phyloP scores from a whole-genome alignment of 768 basidiomycete species.

The Austroboletus festivus region DNA sequence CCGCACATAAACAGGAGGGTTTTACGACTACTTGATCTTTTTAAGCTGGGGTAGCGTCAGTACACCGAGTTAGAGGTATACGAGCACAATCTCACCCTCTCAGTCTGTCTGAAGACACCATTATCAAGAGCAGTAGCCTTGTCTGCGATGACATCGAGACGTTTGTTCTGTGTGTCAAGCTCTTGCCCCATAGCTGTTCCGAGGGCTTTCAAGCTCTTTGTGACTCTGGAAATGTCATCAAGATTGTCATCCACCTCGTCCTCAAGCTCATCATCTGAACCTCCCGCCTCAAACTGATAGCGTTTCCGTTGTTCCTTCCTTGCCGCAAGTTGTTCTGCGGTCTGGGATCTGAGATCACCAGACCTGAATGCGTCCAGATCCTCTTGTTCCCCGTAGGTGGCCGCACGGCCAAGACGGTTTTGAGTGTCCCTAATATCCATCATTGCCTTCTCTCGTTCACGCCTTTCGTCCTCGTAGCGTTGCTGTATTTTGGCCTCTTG shows the following conservation, averaged over 20 bases:
- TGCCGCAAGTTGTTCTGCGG: slow-evolving; percentile 48
- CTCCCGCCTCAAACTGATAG: slow-evolving; percentile 89
- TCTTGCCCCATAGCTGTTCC: slow-evolving; percentile 85
- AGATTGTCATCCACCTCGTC: slow-evolving; percentile 92
- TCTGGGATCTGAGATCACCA: slow-evolving; percentile 41
- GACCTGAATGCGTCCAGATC: slow-evolving; percentile 42
- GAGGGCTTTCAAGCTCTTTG: slow-evolving; percentile 74
- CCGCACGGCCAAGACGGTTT: slow-evolving; percentile 75
- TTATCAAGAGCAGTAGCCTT: slow-evolving; percentile 78
- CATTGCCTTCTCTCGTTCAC: slow-evolving; percentile 82
- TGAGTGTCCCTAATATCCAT: slow-evolving; percentile 84
- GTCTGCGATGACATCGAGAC: slow-evolving; percentile 71
- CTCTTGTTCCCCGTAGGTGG: slow-evolving; percentile 52
- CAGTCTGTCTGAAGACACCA: slow-evolving; percentile 77
- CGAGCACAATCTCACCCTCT: slow-evolving; percentile 54
- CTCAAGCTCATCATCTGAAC: slow-evolving; percentile 90
- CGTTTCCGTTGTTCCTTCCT: slow-evolving; percentile 72
- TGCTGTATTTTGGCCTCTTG: slow-evolving; percentile 80
- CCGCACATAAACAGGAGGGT: too few species aligned
- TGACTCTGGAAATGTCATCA: slow-evolving; percentile 76
- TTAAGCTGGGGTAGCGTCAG: slow-evolving; percentile 45
- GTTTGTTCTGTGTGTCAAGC: slow-evolving; percentile 79
- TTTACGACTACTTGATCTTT: slow-evolving; percentile 48
- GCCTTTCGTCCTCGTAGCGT: slow-evolving; percentile 84
- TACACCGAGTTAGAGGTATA: slow-evolving; percentile 3